Base-by-base conservation (phyloP, 768 basidiomycete species). In the Lactarius trivialis region DNA sequence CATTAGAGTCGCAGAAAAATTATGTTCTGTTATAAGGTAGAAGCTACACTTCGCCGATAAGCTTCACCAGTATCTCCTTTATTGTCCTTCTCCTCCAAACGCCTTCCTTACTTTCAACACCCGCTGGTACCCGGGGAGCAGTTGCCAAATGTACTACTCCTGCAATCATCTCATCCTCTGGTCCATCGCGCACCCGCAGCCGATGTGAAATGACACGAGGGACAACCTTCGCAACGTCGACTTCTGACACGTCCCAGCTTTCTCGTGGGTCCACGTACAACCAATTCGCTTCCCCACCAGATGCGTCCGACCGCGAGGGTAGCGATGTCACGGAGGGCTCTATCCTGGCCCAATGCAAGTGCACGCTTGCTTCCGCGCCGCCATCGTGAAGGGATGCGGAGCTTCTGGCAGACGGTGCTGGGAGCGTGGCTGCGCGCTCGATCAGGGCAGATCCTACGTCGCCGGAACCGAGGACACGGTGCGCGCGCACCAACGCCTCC, bases 171-270 rank as follows among this genome's bases (percentile, higher is more conserved):
- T 91, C 87, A 61, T 89, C 86, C 61, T 82, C 77, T 1, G 86
- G 86, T 1, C 87, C 83, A 70, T 84, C 80, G 39, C 89, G 78
- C 59, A 89, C 80, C 55, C 86, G 78, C 63, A 93, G 69, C 12
- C 91, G 85, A 73, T 93, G 91, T 7, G 86, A 85, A 33, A 92
- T 79, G 0, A 86, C 83, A 24, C 88, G 75, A 37, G 88, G 88
- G 65, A 89, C 81, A 32, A 90, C 83, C 61, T 87, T 79, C 60
- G 86, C 86, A 65, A 89, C 78, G 67, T 92, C 87, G 60, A 85
- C 84, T 71, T 89, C 87, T 6, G 85, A 85, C 4, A 88, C 83
- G 60, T 88, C 86, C 65, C 86, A 67, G 49, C 72, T 68, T 30
- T 68, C 67, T 55, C 70, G 68, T 26, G 72, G 71, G 55, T 67